Conservation (phyloP, 352 stramenopile species). For the Globisporangium emineosum region DNA sequence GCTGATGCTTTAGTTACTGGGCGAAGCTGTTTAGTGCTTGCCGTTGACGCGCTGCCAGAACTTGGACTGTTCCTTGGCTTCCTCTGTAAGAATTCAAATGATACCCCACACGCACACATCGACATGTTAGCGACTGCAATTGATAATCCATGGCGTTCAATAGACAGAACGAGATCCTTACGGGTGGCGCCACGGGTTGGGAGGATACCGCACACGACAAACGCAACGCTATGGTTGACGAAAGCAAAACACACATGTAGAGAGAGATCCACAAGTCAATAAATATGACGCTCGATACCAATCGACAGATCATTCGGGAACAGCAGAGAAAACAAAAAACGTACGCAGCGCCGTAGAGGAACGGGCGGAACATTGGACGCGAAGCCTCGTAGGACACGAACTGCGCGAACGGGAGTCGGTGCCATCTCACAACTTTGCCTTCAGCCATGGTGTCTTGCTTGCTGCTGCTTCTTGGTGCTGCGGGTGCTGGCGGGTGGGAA, state of each 20-base stretch:
- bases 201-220: slow-evolving; percentile 82
- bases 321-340: slow-evolving; percentile 13
- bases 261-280: too few relatives aligned
- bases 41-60: slow-evolving; percentile 85
- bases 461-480: slow-evolving; percentile 1
- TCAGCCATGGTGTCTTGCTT: slow-evolving; percentile 40
- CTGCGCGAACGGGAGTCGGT: slow-evolving; percentile 74
- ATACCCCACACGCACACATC: not conserved
- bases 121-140: not conserved
- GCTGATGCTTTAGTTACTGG: slow-evolving; percentile 1
- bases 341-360: slow-evolving; percentile 75
- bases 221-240: slow-evolving; percentile 39
- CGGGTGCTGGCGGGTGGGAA: slow-evolving; percentile 7
- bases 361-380: slow-evolving; percentile 80
- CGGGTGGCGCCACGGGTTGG: slow-evolving; percentile 66
- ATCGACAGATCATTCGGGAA: not conserved
- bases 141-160: not conserved
- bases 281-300: not conserved
- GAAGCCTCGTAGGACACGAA: slow-evolving; percentile 77
- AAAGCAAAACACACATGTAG: too few relatives aligned
- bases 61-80: slow-evolving; percentile 82
- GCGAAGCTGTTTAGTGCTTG: slow-evolving; percentile 66
- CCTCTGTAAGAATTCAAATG: slow-evolving; percentile 41
- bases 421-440: slow-evolving; percentile 77
- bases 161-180: slow-evolving; percentile 24